Evolutionary conservation across 805 yeast genomes (phyloP).

Genomic region (Barnettozyma californica): DNA sequence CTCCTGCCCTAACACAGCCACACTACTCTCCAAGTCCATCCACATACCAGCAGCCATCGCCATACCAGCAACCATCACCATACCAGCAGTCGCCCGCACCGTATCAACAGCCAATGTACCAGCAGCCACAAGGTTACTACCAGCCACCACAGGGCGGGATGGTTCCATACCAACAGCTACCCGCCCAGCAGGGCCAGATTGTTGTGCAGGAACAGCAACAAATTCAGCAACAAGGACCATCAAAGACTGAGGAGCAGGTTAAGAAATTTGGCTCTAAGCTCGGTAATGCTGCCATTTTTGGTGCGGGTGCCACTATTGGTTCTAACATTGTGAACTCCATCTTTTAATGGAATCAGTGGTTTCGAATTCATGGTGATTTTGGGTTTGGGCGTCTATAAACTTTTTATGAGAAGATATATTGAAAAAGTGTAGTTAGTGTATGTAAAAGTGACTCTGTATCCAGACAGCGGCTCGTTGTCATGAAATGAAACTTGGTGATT

Average conservation of each 20-base stretch:
- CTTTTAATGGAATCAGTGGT: conserved; percentile 32
- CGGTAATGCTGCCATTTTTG: conserved; percentile 91
- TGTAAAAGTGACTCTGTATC: neutral
- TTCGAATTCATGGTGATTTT: neutral
- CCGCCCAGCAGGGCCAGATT: conserved; percentile 29
- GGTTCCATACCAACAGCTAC: conserved; percentile 28
- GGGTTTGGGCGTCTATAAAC: neutral
- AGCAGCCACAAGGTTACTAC: conserved; percentile 26
- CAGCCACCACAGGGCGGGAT: conserved; percentile 25
- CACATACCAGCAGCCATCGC: conserved; percentile 15
- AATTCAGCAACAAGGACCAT: conserved; percentile 28
- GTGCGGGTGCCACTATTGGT: conserved; percentile 96
- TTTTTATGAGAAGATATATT: neutral
- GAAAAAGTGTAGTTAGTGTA: neutral
- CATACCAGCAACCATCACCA: conserved; percentile 46
- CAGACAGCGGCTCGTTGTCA: neutral
- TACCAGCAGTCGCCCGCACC: no score
- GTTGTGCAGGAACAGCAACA: conserved; percentile 20
- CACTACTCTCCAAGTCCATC: conserved; percentile 12
- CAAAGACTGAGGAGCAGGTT: conserved; percentile 19
- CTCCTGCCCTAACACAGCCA: conserved; percentile 5
- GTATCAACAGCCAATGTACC: conserved; percentile 32
- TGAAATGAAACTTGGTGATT: neutral
- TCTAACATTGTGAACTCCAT: conserved; percentile 72
- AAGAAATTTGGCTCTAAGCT: conserved; percentile 72